Conservation (phyloP, 192 early-diverging fungal genomes). For the Podila clonocystis region DNA sequence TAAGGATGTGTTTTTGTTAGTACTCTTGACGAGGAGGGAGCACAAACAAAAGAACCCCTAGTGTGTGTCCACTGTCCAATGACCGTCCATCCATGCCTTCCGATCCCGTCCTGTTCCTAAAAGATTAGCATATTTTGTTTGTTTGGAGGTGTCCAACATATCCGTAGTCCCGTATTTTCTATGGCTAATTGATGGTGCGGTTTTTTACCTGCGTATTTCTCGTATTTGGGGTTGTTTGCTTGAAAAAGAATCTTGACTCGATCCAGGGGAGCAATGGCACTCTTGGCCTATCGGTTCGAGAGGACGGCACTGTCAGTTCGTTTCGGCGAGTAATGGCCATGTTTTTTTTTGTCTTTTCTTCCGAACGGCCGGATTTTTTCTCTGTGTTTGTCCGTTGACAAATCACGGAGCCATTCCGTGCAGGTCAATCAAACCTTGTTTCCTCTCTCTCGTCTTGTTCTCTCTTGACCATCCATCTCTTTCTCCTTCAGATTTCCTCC, state of each 20-base stretch:
- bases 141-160: too few species aligned
- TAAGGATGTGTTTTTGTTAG: too few species aligned
- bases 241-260: slow-evolving; percentile 88
- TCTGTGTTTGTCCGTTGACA: too few species aligned
- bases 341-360: not conserved
- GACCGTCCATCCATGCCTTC: too few species aligned
- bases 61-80: not conserved
- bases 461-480: too few species aligned
- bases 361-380: not conserved
- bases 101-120: too few species aligned
- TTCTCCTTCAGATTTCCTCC: not conserved
- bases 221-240: slow-evolving; percentile 72
- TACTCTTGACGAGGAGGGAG: not conserved
- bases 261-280: slow-evolving; percentile 82
- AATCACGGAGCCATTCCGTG: not conserved
- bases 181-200: not conserved
- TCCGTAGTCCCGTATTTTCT: not conserved
- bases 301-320: not conserved
- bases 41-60: not conserved
- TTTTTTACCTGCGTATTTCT: slow-evolving; percentile 64
- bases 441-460: not conserved
- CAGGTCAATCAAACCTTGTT: slow-evolving; percentile 1
- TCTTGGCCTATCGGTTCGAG: slow-evolving; percentile 66
- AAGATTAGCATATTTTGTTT: too few species aligned
- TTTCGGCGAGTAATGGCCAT: not conserved